Evolutionary conservation across 2,329 filamentous ascomycete species (phyloP).

Genomic region (Hypocreales sp.): DNA sequence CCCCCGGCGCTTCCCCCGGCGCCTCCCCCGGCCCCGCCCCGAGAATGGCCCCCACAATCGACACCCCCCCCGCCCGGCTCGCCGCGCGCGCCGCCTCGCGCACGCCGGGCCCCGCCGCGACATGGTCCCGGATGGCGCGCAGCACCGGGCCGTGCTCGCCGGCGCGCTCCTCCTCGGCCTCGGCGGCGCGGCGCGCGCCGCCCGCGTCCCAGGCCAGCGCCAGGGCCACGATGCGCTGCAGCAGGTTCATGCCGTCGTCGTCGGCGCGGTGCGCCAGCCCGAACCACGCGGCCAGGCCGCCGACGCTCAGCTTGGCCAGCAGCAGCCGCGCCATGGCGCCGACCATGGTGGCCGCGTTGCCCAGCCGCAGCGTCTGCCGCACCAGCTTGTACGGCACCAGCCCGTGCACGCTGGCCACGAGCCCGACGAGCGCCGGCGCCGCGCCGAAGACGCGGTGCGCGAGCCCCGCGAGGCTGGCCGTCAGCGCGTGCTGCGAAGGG

Average conservation of each 20-base stretch:
- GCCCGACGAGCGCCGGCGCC: conserved; percentile 56
- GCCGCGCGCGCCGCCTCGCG: conserved; percentile 43
- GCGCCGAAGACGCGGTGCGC: conserved; percentile 59
- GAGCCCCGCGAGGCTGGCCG: conserved; percentile 53
- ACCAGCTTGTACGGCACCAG: conserved; percentile 58
- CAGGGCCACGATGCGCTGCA: conserved; percentile 62
- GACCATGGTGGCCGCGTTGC: conserved; percentile 73
- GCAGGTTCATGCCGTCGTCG: conserved; percentile 67
- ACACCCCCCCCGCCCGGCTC: conserved; percentile 35
- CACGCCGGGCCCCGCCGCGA: conserved; percentile 32
- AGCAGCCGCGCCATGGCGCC: conserved; percentile 57
- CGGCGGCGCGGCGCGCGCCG: conserved; percentile 50
- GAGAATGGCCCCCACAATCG: conserved; percentile 54
- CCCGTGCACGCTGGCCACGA: conserved; percentile 54
- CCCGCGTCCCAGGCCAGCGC: conserved; percentile 58
- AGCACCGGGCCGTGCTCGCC: conserved; percentile 40
- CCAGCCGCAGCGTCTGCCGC: conserved; percentile 56
- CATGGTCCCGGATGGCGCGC: conserved; percentile 41
- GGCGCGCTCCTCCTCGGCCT: conserved; percentile 44
- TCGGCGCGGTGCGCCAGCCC: conserved; percentile 55
- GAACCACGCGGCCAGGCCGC: conserved; percentile 64
- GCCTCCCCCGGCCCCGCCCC: too few relatives aligned
- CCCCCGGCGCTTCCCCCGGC: too few relatives aligned
- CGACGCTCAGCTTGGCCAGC: conserved; percentile 63
- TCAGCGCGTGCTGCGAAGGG: background rate